phyloP scores from a whole-genome alignment of 768 basidiomycete genomes.

The Postia placenta region DNA sequence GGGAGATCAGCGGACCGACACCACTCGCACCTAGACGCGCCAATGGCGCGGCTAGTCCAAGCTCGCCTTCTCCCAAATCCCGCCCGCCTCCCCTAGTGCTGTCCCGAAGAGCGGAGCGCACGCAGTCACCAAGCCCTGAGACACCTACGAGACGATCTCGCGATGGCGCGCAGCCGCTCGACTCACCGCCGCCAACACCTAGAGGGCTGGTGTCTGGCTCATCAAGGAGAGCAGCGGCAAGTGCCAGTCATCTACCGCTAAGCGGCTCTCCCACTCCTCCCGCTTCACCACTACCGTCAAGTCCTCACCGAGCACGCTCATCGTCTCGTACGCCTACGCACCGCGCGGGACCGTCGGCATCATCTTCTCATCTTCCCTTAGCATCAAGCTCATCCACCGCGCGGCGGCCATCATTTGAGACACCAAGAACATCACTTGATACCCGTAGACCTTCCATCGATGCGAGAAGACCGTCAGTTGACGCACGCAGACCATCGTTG shows the following conservation, averaged over 20 bases:
- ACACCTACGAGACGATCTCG: conserved; percentile 30
- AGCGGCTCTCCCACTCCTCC: conserved; percentile 31
- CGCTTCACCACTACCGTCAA: conserved; percentile 31
- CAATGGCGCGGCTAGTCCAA: conserved; percentile 16
- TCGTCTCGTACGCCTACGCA: conserved; percentile 35
- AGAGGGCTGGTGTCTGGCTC: conserved; percentile 29
- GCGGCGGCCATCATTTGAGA: conserved; percentile 27
- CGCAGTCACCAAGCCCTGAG: conserved; percentile 16
- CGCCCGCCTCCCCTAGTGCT: conserved; percentile 18
- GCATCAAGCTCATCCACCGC: conserved; percentile 24
- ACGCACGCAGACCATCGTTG: conserved; percentile 30
- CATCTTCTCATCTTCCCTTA: conserved; percentile 47
- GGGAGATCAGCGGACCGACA: conserved; percentile 36
- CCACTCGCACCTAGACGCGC: conserved; percentile 31
- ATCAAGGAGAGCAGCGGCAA: conserved; percentile 32
- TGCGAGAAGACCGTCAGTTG: conserved; percentile 8
- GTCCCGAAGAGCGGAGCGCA: conserved; percentile 10
- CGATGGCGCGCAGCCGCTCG: conserved; percentile 17
- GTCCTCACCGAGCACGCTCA: conserved; percentile 39
- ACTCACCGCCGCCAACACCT: conserved; percentile 41
- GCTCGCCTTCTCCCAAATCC: conserved; percentile 9
- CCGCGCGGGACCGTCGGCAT: conserved; percentile 41
- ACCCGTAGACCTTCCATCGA: conserved; percentile 31
- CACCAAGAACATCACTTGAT: conserved; percentile 8
- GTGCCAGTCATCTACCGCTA: conserved; percentile 36